These are phyloP conservation scores for Aspergillus neotritici DNA, from an alignment of 2,329 filamentous ascomycete species.

Conservation along the genomic window DNA sequence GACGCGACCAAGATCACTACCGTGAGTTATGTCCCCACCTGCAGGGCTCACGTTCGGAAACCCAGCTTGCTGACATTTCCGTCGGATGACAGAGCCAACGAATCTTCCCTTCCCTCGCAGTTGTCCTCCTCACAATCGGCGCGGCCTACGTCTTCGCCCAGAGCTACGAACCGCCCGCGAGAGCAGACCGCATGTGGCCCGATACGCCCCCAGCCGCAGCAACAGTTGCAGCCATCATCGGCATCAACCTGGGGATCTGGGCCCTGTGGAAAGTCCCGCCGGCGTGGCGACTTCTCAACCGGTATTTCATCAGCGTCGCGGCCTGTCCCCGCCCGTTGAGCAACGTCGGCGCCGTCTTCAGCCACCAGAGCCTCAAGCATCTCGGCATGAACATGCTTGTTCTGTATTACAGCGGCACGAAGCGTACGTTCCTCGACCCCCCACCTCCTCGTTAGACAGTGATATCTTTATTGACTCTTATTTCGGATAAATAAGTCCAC, in stretches of 20 bases:
- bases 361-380: conserved; percentile 51
- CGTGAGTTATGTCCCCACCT: conserved; percentile 17
- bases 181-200: conserved; percentile 46
- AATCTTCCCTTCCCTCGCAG: conserved; percentile 42
- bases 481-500: too few species aligned
- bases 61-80: not conserved
- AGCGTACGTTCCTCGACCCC: conserved; percentile 29
- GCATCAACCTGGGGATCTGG: conserved; percentile 47
- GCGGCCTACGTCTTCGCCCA: conserved; percentile 43
- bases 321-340: conserved; percentile 50
- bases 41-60: not conserved
- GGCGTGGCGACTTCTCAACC: conserved; percentile 52
- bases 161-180: conserved; percentile 46
- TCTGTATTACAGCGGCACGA: conserved; percentile 51
- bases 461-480: conserved; percentile 9
- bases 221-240: conserved; percentile 47
- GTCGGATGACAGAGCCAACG: conserved; percentile 33
- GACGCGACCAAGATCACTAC: conserved; percentile 33
- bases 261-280: conserved; percentile 49
- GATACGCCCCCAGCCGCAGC: conserved; percentile 47
- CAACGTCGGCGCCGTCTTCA: conserved; percentile 52
- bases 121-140: conserved; percentile 34
- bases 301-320: conserved; percentile 50
- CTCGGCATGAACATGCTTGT: conserved; percentile 50
- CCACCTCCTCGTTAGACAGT: not conserved